phyloP scores from a whole-genome alignment of 2,329 filamentous ascomycete species.

The Lachnellula arida region DNA sequence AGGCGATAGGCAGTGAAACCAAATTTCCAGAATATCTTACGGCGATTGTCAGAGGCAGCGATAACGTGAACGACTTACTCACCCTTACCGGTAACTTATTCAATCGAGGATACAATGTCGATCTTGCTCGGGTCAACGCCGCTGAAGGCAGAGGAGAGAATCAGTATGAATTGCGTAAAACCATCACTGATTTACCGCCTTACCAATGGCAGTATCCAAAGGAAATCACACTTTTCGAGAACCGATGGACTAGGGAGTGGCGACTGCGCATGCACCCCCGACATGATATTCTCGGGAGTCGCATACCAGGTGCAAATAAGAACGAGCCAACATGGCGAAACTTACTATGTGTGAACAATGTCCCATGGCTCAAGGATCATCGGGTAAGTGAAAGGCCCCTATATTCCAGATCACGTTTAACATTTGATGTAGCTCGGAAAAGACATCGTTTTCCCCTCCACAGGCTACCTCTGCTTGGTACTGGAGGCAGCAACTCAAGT shows the following conservation, averaged over 20 bases:
- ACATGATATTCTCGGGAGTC: constrained; percentile 32
- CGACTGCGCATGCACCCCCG: constrained; percentile 41
- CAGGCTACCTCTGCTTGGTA: neutral
- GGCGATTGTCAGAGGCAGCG: neutral
- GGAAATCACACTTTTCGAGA: constrained; percentile 46
- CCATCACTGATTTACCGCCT: constrained; percentile 41
- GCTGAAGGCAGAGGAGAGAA: no score
- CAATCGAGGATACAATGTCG: constrained; percentile 41
- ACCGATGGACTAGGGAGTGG: constrained; percentile 40
- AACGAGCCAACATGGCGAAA: constrained; percentile 30
- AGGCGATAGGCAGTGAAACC: constrained; percentile 31
- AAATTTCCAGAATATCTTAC: neutral
- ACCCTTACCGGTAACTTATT: constrained; percentile 38
- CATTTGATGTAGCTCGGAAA: neutral
- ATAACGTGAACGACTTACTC: constrained; percentile 34
- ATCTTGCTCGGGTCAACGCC: neutral
- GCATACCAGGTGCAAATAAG: constrained; percentile 12
- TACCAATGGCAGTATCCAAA: constrained; percentile 51
- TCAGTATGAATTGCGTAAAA: no score
- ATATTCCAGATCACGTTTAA: neutral
- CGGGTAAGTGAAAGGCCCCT: constrained; percentile 28
- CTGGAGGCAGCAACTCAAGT: neutral
- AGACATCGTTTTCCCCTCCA: neutral
- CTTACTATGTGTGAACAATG: constrained; percentile 26
- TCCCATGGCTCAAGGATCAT: constrained; percentile 47